Evolutionary conservation across 495 filamentous ascomycete species (phyloP).

Genomic region (Penicillium simplicissimum): DNA sequence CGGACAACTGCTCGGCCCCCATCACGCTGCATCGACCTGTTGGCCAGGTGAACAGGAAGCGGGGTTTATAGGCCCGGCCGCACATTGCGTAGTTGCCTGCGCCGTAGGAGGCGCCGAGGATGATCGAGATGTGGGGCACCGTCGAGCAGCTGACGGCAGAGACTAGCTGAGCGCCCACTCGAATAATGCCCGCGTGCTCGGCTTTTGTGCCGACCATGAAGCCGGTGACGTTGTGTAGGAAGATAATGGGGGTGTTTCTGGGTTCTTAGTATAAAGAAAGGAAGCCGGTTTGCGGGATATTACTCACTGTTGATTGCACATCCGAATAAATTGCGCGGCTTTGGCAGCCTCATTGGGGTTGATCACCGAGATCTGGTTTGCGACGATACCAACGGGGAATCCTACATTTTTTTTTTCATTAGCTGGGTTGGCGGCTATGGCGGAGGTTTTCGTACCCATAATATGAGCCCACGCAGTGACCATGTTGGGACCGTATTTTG

Average conservation of each 20-base stretch:
- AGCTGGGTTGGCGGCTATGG: neutral
- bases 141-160: constrained; percentile 34
- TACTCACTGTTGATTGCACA: constrained; percentile 34
- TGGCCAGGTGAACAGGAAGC: constrained; percentile 38
- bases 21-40: constrained; percentile 38
- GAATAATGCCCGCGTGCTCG: constrained; percentile 37
- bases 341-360: constrained; percentile 34
- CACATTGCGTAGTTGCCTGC: constrained; percentile 42
- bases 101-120: constrained; percentile 37
- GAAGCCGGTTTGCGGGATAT: too few species aligned
- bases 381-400: constrained; percentile 32
- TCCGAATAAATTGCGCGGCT: constrained; percentile 31
- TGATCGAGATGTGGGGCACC: constrained; percentile 36
- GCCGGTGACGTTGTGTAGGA: constrained; percentile 39
- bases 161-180: constrained; percentile 35
- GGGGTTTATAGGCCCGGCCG: constrained; percentile 30
- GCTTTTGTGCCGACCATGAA: constrained; percentile 40
- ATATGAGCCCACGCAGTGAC: constrained; percentile 34
- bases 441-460: constrained; percentile 20
- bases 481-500: constrained; percentile 32
- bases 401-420: constrained; percentile 8
- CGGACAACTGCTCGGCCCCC: constrained; percentile 34
- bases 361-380: constrained; percentile 34
- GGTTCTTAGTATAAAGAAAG: neutral
- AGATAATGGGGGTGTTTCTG: constrained; percentile 31